These are phyloP conservation scores for Madurella mycetomatis DNA, from an alignment of 2,329 filamentous ascomycete genomes.

Conservation along the genomic window DNA sequence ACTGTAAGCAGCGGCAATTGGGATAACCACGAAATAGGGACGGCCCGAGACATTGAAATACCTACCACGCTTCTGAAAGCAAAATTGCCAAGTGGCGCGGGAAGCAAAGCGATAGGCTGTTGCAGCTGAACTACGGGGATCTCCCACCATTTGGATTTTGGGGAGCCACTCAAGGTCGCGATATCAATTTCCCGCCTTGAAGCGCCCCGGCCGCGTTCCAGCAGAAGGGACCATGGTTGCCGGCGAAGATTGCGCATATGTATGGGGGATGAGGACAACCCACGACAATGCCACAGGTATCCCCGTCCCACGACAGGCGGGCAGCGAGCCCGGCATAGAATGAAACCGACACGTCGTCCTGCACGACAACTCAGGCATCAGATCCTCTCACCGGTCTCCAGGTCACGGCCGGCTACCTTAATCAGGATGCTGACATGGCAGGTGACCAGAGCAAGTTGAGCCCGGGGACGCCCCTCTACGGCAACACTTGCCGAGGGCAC, in stretches of 20 bases:
- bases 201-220: not conserved
- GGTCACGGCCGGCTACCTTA: not conserved
- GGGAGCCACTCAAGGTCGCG: not conserved
- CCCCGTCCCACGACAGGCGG: not conserved
- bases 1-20: not conserved
- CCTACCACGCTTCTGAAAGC: too few species aligned
- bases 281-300: not conserved
- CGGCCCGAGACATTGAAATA: slow-evolving; percentile 5
- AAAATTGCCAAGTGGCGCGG: too few species aligned
- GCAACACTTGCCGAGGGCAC: not conserved
- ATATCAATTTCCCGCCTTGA: not conserved
- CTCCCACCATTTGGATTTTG: not conserved
- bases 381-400: not conserved
- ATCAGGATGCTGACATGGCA: not conserved
- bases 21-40: slow-evolving; percentile 5
- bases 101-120: too few species aligned
- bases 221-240: not conserved
- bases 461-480: not conserved
- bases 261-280: not conserved
- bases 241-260: not conserved
- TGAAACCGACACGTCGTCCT: not conserved
- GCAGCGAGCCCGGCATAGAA: not conserved
- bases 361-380: not conserved
- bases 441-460: not conserved
- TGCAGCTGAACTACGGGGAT: too few species aligned